Conservation (phyloP, 2,329 filamentous ascomycete species). For the Aureobasidium namibiae region DNA sequence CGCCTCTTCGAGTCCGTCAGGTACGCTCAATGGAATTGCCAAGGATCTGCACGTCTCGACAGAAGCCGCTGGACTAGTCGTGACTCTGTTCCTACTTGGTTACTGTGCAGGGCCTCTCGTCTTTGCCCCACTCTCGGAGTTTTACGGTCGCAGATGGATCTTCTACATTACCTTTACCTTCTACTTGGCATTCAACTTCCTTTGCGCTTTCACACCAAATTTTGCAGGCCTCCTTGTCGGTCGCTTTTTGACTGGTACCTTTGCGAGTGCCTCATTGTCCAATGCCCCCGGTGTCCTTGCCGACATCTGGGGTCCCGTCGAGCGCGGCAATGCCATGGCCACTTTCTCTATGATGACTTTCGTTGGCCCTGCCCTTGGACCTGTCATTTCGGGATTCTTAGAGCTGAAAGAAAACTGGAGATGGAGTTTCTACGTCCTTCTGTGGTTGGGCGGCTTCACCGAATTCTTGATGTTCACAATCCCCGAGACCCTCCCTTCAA, state of each 20-base stretch:
- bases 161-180: conserved; percentile 36
- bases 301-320: conserved; percentile 20
- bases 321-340: conserved; percentile 46
- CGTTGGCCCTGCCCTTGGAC: conserved; percentile 45
- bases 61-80: conserved; percentile 31
- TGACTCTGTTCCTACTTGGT: conserved; percentile 27
- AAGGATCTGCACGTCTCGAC: conserved; percentile 40
- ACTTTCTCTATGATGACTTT: conserved; percentile 47
- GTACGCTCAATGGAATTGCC: conserved; percentile 33
- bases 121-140: conserved; percentile 59
- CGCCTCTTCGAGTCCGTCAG: conserved; percentile 38
- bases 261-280: conserved; percentile 40
- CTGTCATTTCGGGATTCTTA: conserved; percentile 50
- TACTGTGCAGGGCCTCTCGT: conserved; percentile 55
- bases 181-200: conserved; percentile 42
- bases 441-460: conserved; percentile 31
- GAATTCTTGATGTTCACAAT: conserved; percentile 46
- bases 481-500: conserved; percentile 48
- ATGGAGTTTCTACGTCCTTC: conserved; percentile 38
- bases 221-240: conserved; percentile 47
- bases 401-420: conserved; percentile 44
- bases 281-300: conserved; percentile 44
- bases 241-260: conserved; percentile 48
- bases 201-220: conserved; percentile 49
- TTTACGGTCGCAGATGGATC: conserved; percentile 50